A percentile compares a stretch with the other conserved stretches of the same genome.
phyloP scores from a whole-genome alignment of 768 basidiomycete species.

The Pulveroboletus sp. region DNA sequence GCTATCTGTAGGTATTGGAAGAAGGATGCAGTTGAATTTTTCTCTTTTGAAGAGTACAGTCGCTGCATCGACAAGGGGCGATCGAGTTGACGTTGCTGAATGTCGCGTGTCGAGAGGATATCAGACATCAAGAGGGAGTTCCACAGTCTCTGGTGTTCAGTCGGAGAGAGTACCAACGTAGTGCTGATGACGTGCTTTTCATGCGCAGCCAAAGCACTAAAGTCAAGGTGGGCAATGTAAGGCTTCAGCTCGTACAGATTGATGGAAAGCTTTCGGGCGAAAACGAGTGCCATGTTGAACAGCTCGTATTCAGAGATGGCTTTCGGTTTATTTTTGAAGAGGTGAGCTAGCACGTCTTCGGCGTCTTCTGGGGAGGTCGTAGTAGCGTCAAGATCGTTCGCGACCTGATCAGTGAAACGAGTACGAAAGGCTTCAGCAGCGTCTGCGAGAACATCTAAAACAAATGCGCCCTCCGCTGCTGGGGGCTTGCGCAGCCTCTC shows the following conservation, averaged over 20 bases:
- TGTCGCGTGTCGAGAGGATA: conserved; percentile 46
- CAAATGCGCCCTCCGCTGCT: conserved; percentile 36
- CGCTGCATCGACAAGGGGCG: conserved; percentile 55
- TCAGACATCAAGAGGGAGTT: conserved; percentile 61
- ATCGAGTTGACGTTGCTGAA: conserved; percentile 47
- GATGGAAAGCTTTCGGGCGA: conserved; percentile 41
- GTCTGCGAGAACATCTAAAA: conserved; percentile 49
- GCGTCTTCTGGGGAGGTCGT: conserved; percentile 35
- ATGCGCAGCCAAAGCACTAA: conserved; percentile 47
- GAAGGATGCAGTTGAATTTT: conserved; percentile 47
- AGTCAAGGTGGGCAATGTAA: conserved; percentile 49
- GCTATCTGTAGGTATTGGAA: conserved; percentile 58
- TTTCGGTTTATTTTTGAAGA: conserved; percentile 48
- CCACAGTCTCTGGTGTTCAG: conserved; percentile 51
- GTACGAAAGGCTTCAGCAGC: conserved; percentile 44
- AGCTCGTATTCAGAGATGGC: conserved; percentile 60
- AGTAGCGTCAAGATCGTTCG: conserved; percentile 17
- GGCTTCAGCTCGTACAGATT: conserved; percentile 36
- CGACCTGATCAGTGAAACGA: conserved; percentile 34
- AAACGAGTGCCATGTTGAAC: conserved; percentile 44
- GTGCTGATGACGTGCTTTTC: conserved; percentile 51
- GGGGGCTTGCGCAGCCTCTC: conserved; percentile 44
- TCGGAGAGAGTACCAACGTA: conserved; percentile 36
- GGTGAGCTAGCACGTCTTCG: conserved; percentile 36
- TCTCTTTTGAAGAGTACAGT: conserved; percentile 51